Evolutionary conservation across 257 asterid genomes (phyloP), one percentile per base, ranked within the genome.

Genomic region (Capsicum rhomboideum): DNA sequence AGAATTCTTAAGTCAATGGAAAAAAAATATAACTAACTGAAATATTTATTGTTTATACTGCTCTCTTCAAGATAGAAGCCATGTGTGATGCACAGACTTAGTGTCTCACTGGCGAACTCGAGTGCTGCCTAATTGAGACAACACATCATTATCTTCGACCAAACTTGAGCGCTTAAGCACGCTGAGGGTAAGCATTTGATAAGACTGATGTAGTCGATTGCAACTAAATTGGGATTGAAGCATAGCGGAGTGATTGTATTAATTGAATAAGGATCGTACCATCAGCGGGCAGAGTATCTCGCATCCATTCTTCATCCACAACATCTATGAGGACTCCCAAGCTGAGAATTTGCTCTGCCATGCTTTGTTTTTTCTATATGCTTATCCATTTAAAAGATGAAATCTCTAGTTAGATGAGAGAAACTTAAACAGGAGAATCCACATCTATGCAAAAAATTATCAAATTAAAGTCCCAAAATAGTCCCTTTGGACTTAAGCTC

Each of bases 301-400:
- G 90, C 96, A 92, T 92, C 97, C 98, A 94, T 84, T 94, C 98
- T 82, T 93, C 98, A 84, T 94, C 97, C 68, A 93, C 97, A 23
- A 94, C 86, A 74, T 93, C 98, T 42, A 93, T 87, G 21, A 94
- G 92, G 46, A 88, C 74, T 40, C 93, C 97, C 91, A 92, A 67
- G 90, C 92, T 91, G 82, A 89, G 56, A 23, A 50, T 75, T 54
- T 54, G 78, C 20, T 93, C 97, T 75, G 95, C 95, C 97, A 93
- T 93, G 44, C 37, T 13, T 74, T 74, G 56, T n/a, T 74, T 44
- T 26, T 37, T 44, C 55, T 44, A 42, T 74, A 74, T 1, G 13
- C 37, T 14, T 69, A 18, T 68, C 79, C 56, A 21, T 42, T 71
- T 42, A 31, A 71, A 71, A 71, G 79, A 71, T 42, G 6, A 46